Conservation (phyloP, 805 yeast genomes). For the Candida pini region DNA sequence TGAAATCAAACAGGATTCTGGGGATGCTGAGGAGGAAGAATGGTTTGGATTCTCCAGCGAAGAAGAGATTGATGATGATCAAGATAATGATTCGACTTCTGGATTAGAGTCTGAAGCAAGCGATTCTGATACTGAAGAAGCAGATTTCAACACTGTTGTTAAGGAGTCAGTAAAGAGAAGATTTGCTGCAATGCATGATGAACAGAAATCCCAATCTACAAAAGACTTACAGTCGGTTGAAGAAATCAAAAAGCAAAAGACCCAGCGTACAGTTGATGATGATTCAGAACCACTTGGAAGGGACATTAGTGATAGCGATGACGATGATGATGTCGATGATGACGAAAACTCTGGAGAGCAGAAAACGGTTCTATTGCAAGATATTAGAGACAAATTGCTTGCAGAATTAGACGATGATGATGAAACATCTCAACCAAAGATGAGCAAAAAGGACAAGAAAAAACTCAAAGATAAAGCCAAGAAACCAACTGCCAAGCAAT, state of each 20-base stretch:
- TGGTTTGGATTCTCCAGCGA: constrained; percentile 7
- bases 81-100: constrained; percentile 1
- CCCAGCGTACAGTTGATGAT: too few relatives aligned
- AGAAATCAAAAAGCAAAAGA: constrained; percentile 5
- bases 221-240: constrained; percentile 7
- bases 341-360: constrained; percentile 6
- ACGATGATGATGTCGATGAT: constrained; percentile 1
- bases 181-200: not conserved
- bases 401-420: constrained; percentile 22
- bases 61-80: not conserved
- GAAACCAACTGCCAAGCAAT: constrained; percentile 37
- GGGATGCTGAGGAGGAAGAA: constrained; percentile 7
- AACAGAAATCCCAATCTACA: not conserved
- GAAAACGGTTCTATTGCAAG: constrained; percentile 20
- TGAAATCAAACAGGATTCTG: constrained; percentile 4
- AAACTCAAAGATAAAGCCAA: constrained; percentile 32
- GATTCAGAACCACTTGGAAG: constrained; percentile 5
- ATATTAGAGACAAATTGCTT: constrained; percentile 21
- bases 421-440: constrained; percentile 12
- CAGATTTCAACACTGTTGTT: constrained; percentile 1
- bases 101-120: constrained; percentile 1
- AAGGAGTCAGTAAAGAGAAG: constrained; percentile 3
- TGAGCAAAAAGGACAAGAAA: constrained; percentile 20
- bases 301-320: constrained; percentile 15
- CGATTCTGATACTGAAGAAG: constrained; percentile 1